Conservation (phyloP, 371 early-diverging fungal species). For the Mycotypha africana region DNA sequence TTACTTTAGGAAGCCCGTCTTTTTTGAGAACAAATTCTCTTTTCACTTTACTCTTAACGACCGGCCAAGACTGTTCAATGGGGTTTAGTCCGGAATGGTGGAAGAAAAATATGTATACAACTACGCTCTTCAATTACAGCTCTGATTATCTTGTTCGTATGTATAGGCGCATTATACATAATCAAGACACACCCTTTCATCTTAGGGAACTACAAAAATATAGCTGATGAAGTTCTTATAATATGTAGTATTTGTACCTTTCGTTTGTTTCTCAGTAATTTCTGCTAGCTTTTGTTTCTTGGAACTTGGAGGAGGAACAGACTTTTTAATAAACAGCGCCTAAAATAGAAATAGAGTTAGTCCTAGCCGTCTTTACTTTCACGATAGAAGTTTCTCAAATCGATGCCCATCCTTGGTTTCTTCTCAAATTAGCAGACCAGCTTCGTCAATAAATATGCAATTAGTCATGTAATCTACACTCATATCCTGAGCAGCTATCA, state of each 20-base stretch:
- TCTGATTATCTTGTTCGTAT: constrained; percentile 4
- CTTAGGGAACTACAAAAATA: constrained; percentile 3
- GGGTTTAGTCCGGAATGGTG: constrained; percentile 18
- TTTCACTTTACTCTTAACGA: constrained; percentile 10
- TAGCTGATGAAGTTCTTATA: background rate
- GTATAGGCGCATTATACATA: constrained; percentile 8
- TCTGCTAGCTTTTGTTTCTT: constrained; percentile 6
- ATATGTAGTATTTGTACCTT: constrained; percentile 1
- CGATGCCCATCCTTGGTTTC: constrained; percentile 5
- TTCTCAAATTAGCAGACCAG: constrained; percentile 4
- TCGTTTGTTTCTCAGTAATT: background rate
- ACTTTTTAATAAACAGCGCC: constrained; percentile 1
- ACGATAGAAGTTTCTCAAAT: background rate
- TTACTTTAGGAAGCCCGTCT: constrained; percentile 9
- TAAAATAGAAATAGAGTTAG: constrained; percentile 2
- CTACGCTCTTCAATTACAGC: background rate
- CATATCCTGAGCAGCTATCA: background rate
- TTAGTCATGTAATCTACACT: constrained; percentile 2
- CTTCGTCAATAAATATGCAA: constrained; percentile 2
- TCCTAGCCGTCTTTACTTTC: background rate
- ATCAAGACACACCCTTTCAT: constrained; percentile 6
- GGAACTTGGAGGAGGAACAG: background rate
- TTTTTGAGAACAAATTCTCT: constrained; percentile 9
- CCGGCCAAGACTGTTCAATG: constrained; percentile 16
- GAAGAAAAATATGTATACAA: background rate